Base-by-base conservation (phyloP, 2,329 filamentous ascomycete species). In the Anisogramma anomala region DNA sequence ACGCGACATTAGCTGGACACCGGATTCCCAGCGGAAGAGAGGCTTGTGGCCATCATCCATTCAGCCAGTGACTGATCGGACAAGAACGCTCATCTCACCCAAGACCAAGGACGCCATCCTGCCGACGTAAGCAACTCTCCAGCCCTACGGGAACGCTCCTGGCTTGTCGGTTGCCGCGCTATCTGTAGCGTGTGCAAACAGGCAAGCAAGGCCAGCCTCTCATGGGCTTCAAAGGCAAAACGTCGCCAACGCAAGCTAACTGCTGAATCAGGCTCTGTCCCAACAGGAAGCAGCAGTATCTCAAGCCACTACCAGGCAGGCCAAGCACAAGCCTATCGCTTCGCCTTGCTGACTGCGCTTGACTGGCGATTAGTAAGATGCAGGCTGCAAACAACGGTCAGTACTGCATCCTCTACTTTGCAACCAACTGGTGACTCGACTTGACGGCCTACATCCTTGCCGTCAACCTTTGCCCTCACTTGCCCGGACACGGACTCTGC, bases 371-470 rank as follows among this genome's bases (percentile, higher is more conserved):
- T 30, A 44, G 37, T 27, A 47, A 47, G 41, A 47, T 47, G 45
- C 45, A 47, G 45, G 38, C 45, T 44, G 41, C 32, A 37, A 47
- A 41, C 25, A 22, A 39, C 40, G 45, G 45, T 47, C 41, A 47
- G 45, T 47, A 41, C 22, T 28, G 4, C 27, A 6, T 13, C n/a
- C n/a, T 9, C n/a, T 13, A 27, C 23, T 31, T n/a, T n/a, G 6
- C 18, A 19, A 32, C 34, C 37, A 41, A 38, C 20, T 15, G 3
- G 4, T 30, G n/a, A 11, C 13, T 30, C 11, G 4, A 7, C 13
- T n/a, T 30, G n/a, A n/a, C 30, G n/a, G 7, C 13, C 7, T 36
- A 17, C n/a, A 13, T 22, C 28, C 18, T 14, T 32, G 14, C 23
- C 23, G 4, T 10, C 32, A 17, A 14, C 31, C 30, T 20, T 22